phyloP scores from a whole-genome alignment of 495 filamentous ascomycete genomes.

The Trichoderma orchidacearum region DNA sequence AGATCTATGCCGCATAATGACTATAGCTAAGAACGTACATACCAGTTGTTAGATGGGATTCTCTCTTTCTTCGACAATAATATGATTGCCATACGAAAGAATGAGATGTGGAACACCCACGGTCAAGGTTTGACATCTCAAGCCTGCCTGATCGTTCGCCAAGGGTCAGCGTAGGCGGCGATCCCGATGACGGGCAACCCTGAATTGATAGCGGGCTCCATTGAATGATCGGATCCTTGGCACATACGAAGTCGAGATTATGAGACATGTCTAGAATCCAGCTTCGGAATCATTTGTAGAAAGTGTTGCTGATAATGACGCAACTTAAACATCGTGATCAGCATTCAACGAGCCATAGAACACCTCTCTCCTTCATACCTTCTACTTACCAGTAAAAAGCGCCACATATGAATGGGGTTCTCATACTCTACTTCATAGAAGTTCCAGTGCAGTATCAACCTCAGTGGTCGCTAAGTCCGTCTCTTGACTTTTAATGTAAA shows the following conservation, averaged over 20 bases:
- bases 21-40: not conserved
- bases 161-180: not conserved
- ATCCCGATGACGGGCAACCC: not conserved
- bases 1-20: not conserved
- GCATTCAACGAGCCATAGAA: no score
- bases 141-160: not conserved
- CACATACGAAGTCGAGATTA: not conserved
- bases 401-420: no score
- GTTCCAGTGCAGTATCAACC: no score
- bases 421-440: no score
- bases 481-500: no score
- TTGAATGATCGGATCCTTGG: not conserved
- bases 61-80: not conserved
- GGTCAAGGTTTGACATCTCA: not conserved
- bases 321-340: no score
- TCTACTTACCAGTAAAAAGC: no score
- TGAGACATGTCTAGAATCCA: not conserved
- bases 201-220: not conserved
- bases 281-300: not conserved
- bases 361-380: no score
- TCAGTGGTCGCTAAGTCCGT: no score
- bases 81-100: not conserved
- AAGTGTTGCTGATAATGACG: no score
- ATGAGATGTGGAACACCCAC: not conserved
- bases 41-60: not conserved